Evolutionary conservation across 2,329 filamentous ascomycete genomes (phyloP).

Genomic region (Colletotrichum somersetense): DNA sequence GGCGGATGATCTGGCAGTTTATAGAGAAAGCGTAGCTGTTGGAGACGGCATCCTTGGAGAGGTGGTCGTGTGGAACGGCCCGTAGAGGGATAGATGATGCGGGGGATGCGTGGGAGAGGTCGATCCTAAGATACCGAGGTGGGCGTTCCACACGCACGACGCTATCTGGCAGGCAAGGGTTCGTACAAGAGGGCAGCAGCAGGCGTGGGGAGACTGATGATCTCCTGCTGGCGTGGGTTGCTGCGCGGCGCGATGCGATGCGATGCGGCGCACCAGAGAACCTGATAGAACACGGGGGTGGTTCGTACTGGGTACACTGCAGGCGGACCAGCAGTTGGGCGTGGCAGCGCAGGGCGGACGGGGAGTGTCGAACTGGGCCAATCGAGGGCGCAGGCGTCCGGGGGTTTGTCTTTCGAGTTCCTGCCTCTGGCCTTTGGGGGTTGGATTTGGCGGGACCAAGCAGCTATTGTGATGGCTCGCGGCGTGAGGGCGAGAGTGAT

Average conservation of each 20-base stretch:
- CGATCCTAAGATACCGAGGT: constrained; percentile 38
- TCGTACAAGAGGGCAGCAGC: constrained; percentile 28
- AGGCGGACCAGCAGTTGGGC: constrained; percentile 33
- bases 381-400: constrained; percentile 38
- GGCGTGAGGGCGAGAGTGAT: constrained; percentile 55
- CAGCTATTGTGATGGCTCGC: constrained; percentile 56
- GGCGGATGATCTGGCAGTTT: constrained; percentile 40
- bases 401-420: constrained; percentile 33
- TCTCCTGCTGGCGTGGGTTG: constrained; percentile 32
- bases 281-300: constrained; percentile 27
- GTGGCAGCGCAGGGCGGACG: constrained; percentile 36
- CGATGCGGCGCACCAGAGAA: constrained; percentile 32
- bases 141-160: constrained; percentile 37
- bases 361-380: constrained; percentile 37
- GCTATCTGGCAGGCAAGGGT: constrained; percentile 39
- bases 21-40: constrained; percentile 40
- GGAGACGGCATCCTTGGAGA: constrained; percentile 43
- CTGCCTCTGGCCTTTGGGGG: constrained; percentile 45
- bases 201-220: constrained; percentile 37
- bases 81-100: constrained; percentile 39
- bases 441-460: constrained; percentile 54
- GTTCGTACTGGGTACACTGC: constrained; percentile 39
- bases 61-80: constrained; percentile 43
- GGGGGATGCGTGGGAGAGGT: constrained; percentile 38
- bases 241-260: constrained; percentile 32